phyloP scores from a whole-genome alignment of 2,329 filamentous ascomycete genomes.

The Colletotrichum destructivum region DNA sequence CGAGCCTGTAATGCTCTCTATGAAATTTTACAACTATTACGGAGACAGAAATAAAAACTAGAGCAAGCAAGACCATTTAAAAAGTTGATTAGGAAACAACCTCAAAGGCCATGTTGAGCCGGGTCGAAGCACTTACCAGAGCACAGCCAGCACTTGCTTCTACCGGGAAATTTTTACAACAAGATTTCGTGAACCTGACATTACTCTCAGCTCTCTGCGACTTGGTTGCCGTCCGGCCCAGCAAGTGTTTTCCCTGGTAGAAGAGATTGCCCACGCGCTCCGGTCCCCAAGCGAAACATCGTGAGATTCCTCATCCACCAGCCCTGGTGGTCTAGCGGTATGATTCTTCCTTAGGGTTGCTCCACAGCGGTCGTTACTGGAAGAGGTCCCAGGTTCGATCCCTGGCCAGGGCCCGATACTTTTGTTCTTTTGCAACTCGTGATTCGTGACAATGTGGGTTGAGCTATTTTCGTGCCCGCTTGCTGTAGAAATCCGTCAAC shows the following conservation, averaged over 20 bases:
- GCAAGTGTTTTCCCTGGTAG: not conserved
- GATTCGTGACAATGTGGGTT: not conserved
- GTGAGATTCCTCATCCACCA: not conserved
- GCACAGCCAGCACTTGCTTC: too few species aligned
- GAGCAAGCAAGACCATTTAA: too few species aligned
- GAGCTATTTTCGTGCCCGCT: not conserved
- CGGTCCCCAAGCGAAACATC: constrained; percentile 13
- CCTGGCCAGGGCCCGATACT: constrained; percentile 31
- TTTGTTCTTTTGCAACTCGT: not conserved
- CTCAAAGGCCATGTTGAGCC: not conserved
- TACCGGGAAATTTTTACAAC: fast-evolving
- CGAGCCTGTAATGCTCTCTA: too few species aligned
- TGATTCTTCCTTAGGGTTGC: constrained; percentile 41
- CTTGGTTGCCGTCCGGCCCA: not conserved
- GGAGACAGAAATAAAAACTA: too few species aligned
- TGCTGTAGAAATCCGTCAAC: constrained; percentile 12
- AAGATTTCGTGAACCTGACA: too few species aligned
- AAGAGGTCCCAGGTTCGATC: constrained; percentile 42
- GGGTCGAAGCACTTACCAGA: too few species aligned
- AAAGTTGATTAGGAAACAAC: too few species aligned
- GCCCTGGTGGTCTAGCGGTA: constrained; percentile 42
- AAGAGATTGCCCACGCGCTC: not conserved
- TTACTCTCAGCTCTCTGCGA: not conserved
- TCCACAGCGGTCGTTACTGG: not conserved
- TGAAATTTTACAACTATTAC: too few species aligned